Evolutionary conservation across 1,284 basidiomycete genomes (phyloP).

Genomic region (Trichosporon faecale): DNA sequence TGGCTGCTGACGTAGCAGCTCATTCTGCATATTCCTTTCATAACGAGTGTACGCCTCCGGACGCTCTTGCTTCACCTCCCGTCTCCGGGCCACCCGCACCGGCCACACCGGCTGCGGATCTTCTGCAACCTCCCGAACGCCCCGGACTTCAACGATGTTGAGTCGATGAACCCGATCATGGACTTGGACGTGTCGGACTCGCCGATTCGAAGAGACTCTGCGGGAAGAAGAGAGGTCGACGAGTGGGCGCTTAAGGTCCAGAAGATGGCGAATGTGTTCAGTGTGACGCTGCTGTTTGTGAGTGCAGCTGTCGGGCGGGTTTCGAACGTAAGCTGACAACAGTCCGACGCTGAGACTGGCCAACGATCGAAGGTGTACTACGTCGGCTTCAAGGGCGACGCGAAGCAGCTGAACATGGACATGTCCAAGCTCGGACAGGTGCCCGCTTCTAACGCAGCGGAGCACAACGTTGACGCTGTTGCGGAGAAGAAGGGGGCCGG

Average conservation of each 20-base stretch:
- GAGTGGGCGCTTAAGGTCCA: constrained; percentile 53
- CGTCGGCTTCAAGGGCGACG: constrained; percentile 50
- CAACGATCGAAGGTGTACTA: constrained; percentile 38
- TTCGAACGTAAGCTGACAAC: constrained; percentile 6
- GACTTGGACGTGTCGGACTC: constrained; percentile 44
- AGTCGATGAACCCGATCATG: constrained; percentile 48
- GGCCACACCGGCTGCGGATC: constrained; percentile 43
- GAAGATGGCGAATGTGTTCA: constrained; percentile 50
- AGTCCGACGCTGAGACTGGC: constrained; percentile 41
- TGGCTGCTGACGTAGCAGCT: constrained; percentile 31
- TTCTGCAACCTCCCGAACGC: constrained; percentile 46
- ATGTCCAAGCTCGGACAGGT: constrained; percentile 48
- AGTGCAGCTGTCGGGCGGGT: constrained; percentile 20
- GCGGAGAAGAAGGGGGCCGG: constrained; percentile 48
- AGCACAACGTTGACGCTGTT: constrained; percentile 46
- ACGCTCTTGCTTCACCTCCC: constrained; percentile 48
- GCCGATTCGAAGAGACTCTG: constrained; percentile 30
- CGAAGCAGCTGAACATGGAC: constrained; percentile 45
- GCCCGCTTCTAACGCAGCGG: constrained; percentile 45
- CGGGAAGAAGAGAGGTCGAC: constrained; percentile 49
- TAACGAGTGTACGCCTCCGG: constrained; percentile 45
- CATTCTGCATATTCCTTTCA: constrained; percentile 52
- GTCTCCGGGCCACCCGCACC: constrained; percentile 43
- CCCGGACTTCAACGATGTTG: constrained; percentile 48
- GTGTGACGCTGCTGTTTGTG: constrained; percentile 49